phyloP scores from a whole-genome alignment of 371 early-diverging fungal species.

The Mortierella sp. region DNA sequence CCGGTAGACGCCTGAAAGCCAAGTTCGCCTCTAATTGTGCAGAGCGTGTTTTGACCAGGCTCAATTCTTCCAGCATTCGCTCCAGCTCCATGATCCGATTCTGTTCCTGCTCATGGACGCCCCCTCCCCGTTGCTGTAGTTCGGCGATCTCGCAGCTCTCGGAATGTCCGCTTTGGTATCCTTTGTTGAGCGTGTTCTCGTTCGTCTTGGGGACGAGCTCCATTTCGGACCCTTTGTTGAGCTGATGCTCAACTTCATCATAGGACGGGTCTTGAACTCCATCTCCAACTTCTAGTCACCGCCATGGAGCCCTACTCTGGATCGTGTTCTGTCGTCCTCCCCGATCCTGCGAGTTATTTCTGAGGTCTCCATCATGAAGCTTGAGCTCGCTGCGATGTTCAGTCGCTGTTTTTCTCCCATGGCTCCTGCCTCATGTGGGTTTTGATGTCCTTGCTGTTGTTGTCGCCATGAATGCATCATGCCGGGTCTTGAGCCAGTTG shows the following conservation, averaged over 20 bases:
- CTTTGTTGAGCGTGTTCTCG: slow-evolving; percentile 34
- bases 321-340: too few species aligned
- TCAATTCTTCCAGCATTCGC: slow-evolving; percentile 28
- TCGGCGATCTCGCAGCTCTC: slow-evolving; percentile 43
- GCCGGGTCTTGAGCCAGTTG: too few species aligned
- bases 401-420: too few species aligned
- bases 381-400: too few species aligned
- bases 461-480: slow-evolving; percentile 34
- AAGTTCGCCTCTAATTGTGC: slow-evolving; percentile 39
- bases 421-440: slow-evolving; percentile 41
- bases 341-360: too few species aligned
- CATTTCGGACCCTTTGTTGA: slow-evolving; percentile 32
- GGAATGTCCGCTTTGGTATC: slow-evolving; percentile 45
- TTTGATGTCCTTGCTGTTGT: slow-evolving; percentile 36
- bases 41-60: slow-evolving; percentile 12
- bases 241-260: slow-evolving; percentile 41
- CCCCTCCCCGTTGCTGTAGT: slow-evolving; percentile 33
- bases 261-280: too few species aligned
- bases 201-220: slow-evolving; percentile 34
- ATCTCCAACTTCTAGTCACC: too few species aligned
- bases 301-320: too few species aligned
- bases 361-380: too few species aligned
- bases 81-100: slow-evolving; percentile 46
- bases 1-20: too few species aligned
- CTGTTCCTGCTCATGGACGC: slow-evolving; percentile 40